Conservation (phyloP, 2,329 filamentous ascomycete species). For the Exophiala oligosperma region DNA sequence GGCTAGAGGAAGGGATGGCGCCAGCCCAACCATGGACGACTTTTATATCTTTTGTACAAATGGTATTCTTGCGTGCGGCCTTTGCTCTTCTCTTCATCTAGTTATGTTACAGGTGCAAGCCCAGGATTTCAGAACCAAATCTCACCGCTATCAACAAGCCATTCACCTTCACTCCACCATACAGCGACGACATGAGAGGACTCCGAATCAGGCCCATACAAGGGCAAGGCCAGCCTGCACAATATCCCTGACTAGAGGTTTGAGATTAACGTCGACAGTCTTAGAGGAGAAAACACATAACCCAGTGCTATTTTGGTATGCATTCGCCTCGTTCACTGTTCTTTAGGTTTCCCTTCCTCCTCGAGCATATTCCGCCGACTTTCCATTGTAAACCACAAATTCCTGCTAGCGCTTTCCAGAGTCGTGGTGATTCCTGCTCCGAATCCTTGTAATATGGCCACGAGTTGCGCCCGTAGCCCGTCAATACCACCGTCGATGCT, state of each 20-base stretch:
- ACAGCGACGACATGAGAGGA: too few species aligned
- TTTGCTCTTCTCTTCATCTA: not conserved
- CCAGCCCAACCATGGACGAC: not conserved
- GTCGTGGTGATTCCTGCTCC: slow-evolving; percentile 74
- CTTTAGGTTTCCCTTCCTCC: slow-evolving; percentile 56
- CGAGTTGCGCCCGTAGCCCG: slow-evolving; percentile 78
- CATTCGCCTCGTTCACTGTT: not conserved
- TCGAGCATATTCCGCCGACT: slow-evolving; percentile 78
- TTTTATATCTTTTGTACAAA: not conserved
- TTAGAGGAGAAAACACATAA: not conserved
- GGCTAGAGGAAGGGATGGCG: not conserved
- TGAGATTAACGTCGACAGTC: not conserved
- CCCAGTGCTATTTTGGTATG: not conserved
- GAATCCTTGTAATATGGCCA: slow-evolving; percentile 75
- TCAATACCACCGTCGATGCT: slow-evolving; percentile 81
- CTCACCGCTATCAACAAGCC: too few species aligned
- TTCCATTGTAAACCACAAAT: slow-evolving; percentile 85
- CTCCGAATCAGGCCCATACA: not conserved
- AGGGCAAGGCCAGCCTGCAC: too few species aligned
- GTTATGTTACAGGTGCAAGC: too few species aligned
- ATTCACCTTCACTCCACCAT: too few species aligned
- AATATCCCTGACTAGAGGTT: too few species aligned
- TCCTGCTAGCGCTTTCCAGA: slow-evolving; percentile 79
- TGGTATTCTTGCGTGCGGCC: not conserved
- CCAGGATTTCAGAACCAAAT: too few species aligned